These are phyloP conservation scores for Sistotremastrum suecicum DNA, from an alignment of 768 basidiomycete species.

Conservation along the genomic window DNA sequence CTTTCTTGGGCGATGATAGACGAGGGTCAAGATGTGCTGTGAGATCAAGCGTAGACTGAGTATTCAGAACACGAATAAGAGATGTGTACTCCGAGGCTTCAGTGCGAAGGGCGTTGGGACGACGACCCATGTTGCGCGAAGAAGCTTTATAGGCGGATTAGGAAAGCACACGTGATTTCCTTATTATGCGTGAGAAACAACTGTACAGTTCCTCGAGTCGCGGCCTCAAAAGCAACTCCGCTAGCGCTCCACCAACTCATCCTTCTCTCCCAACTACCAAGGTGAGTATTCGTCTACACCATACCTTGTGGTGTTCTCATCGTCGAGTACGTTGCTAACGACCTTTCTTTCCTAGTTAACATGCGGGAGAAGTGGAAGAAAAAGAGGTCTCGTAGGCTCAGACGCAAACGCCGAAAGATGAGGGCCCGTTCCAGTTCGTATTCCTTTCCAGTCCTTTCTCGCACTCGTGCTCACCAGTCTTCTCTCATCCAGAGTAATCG, in stretches of 20 bases:
- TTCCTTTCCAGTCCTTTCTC: background rate
- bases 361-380: constrained; percentile 99
- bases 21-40: constrained; percentile 31
- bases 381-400: constrained; percentile 84
- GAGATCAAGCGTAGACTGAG: constrained; percentile 42
- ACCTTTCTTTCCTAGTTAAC: constrained; percentile 16
- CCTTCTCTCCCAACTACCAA: background rate
- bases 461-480: constrained; percentile 1
- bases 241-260: background rate
- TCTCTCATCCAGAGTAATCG: constrained; percentile 21
- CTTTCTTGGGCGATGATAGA: constrained; percentile 6
- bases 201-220: background rate
- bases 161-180: background rate
- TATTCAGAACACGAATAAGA: constrained; percentile 49
- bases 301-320: background rate
- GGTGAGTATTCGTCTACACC: background rate
- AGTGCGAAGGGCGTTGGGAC: constrained; percentile 42
- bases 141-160: constrained; percentile 4
- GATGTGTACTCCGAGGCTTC: constrained; percentile 58
- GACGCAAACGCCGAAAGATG: constrained; percentile 94
- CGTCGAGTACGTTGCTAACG: background rate
- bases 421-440: constrained; percentile 83
- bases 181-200: background rate
- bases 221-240: background rate
- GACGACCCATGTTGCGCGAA: constrained; percentile 26